phyloP scores from a whole-genome alignment of 352 stramenopile genomes.

The Phytophthora podocarpi region DNA sequence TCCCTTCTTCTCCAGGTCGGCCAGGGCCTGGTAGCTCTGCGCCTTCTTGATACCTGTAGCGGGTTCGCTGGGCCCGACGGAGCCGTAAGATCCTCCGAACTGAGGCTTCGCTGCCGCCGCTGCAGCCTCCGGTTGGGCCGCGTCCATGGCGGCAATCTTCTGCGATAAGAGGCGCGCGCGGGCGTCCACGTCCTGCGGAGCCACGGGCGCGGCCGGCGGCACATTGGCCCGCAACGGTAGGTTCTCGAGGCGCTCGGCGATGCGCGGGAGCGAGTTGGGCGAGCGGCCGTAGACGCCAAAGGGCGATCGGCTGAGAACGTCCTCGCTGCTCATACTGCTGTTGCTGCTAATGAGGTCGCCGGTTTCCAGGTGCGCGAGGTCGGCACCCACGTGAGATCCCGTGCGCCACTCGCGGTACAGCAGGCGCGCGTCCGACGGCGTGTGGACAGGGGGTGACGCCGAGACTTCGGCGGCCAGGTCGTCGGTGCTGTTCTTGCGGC shows the following conservation, averaged over 20 bases:
- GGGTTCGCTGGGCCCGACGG: conserved; percentile 25
- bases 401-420: conserved; percentile 85
- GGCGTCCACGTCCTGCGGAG: conserved; percentile 45
- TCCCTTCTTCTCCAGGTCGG: conserved; percentile 84
- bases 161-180: conserved; percentile 67
- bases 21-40: conserved; percentile 75
- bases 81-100: conserved; percentile 73
- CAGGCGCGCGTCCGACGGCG: conserved; percentile 68
- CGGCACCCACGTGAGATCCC: conserved; percentile 49
- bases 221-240: conserved; percentile 59
- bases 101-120: conserved; percentile 36
- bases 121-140: not conserved
- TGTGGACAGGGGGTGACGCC: conserved; percentile 51
- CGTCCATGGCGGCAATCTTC: conserved; percentile 53
- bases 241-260: conserved; percentile 73
- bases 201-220: conserved; percentile 15
- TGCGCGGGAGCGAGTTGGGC: conserved; percentile 66
- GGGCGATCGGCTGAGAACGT: conserved; percentile 65
- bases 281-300: conserved; percentile 59
- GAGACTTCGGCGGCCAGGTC: conserved; percentile 61
- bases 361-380: conserved; percentile 35
- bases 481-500: conserved; percentile 67
- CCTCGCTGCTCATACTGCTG: conserved; percentile 62
- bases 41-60: conserved; percentile 72
- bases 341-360: conserved; percentile 13